Base-by-base conservation (phyloP, 129 eudicot species). In the Saposhnikovia divaricata region DNA sequence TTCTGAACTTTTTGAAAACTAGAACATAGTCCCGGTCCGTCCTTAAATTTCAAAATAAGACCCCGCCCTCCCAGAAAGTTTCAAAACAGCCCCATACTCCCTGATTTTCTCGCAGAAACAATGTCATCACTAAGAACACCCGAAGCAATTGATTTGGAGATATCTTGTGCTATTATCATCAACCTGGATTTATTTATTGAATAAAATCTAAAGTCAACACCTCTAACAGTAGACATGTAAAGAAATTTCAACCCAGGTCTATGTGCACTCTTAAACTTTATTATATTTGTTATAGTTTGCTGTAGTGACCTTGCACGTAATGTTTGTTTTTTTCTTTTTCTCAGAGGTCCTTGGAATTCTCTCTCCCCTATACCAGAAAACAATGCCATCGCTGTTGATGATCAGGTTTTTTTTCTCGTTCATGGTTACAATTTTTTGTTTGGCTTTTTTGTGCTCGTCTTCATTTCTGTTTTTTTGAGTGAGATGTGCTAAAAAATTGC, bases 321-420 rank as follows among this genome's bases (percentile, higher is more conserved):
- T 84, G 65, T 44, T 63, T 55, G 9, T 39, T 7, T 28, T 53
- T 53, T 6, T 82, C 9, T 80, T 85, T 53, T 72, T 72, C 71
- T 27, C 88, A 92, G 97, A 82, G 99, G 99, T 82, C 99, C 99
- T 68, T 95, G 99, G 99, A 96, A 89, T 77, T 88, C 99, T 78
- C 93, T 95, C 79, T 95, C 99, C 72, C 94, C 99, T 77, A 89
- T 95, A 66, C 97, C 99, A 28, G 99, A 95, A 80, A 95, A 87
- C 83, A 95, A 95, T 79, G 96, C 97, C 71, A 89, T 95, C 66
- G 97, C 99, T 80, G 94, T 92, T 84, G 89, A 92, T 86, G 70
- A 84, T 42, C 91, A 92, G 98, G 98, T 94, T 2, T 3, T 71
- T 78, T 74, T 84, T 16, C 37, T 55, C 55, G 46, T 81, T 59